A percentile compares a stretch with the other conserved stretches of the same genome.
These are phyloP conservation scores for Daldinia eschscholtzii DNA, from an alignment of 2,329 filamentous ascomycete species.

Conservation along the genomic window DNA sequence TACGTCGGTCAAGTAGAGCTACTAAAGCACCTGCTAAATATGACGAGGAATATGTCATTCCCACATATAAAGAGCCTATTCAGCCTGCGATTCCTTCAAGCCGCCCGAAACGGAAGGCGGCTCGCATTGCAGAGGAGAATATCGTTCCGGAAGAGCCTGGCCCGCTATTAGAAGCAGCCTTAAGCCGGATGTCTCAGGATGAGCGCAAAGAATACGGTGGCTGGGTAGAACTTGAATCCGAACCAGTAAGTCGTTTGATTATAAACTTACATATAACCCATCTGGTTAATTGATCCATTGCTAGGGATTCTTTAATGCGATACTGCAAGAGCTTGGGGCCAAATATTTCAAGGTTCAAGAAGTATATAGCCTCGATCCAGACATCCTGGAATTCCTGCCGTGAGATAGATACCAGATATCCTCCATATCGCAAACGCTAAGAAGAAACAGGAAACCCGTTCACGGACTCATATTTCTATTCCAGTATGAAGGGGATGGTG, in stretches of 20 bases:
- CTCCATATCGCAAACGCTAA: constrained; percentile 45
- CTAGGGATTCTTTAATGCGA: constrained; percentile 86
- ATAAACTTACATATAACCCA: neutral
- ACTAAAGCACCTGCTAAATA: constrained; percentile 43
- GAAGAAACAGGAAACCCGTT: constrained; percentile 72
- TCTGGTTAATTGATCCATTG: constrained; percentile 34
- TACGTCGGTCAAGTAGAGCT: constrained; percentile 43
- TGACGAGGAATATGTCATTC: constrained; percentile 42
- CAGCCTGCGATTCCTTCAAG: constrained; percentile 44
- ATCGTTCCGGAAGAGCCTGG: constrained; percentile 53
- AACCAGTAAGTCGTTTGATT: constrained; percentile 72
- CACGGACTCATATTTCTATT: constrained; percentile 93
- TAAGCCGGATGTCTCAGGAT: constrained; percentile 62
- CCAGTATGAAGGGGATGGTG: constrained; percentile 70
- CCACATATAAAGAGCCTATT: constrained; percentile 31
- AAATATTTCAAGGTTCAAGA: constrained; percentile 80
- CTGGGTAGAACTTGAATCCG: constrained; percentile 89
- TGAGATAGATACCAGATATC: constrained; percentile 54
- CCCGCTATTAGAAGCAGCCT: constrained; percentile 58
- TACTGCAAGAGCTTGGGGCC: constrained; percentile 84
- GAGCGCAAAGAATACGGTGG: constrained; percentile 75
- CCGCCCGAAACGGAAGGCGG: constrained; percentile 61
- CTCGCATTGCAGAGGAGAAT: constrained; percentile 51
- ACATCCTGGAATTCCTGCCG: constrained; percentile 72
- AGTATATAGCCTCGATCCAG: constrained; percentile 78